A percentile compares a stretch with the other conserved stretches of the same genome.
Evolutionary conservation across 805 yeast genomes (phyloP).

Genomic region (Pichia heedii): DNA sequence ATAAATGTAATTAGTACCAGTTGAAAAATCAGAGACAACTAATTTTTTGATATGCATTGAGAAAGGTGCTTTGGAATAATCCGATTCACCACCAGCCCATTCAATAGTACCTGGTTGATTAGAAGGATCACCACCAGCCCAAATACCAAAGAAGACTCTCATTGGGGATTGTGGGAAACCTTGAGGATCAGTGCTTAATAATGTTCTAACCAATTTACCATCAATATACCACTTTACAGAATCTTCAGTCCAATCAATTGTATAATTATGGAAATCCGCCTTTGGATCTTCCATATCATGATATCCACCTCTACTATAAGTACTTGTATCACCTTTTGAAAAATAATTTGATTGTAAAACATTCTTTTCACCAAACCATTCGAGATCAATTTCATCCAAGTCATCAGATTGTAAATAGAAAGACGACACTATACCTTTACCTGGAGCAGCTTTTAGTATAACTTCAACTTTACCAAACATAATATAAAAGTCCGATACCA

Average conservation of each 20-base stretch:
- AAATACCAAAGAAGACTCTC: slow-evolving; percentile 49
- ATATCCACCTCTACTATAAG: slow-evolving; percentile 74
- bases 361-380: slow-evolving; percentile 83
- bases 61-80: slow-evolving; percentile 59
- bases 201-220: slow-evolving; percentile 57
- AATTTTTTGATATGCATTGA: slow-evolving; percentile 53
- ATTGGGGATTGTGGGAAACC: slow-evolving; percentile 94
- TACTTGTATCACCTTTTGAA: slow-evolving; percentile 67
- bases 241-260: slow-evolving; percentile 75
- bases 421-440: slow-evolving; percentile 73
- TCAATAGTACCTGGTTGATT: slow-evolving; percentile 61
- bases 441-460: slow-evolving; percentile 60
- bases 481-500: slow-evolving; percentile 69
- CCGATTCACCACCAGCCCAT: slow-evolving; percentile 77
- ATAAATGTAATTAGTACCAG: slow-evolving; percentile 51
- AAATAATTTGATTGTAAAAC: slow-evolving; percentile 64
- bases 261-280: slow-evolving; percentile 59
- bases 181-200: slow-evolving; percentile 41
- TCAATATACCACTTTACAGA: slow-evolving; percentile 63
- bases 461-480: slow-evolving; percentile 86
- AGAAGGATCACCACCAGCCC: slow-evolving; percentile 77
- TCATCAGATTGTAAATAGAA: slow-evolving; percentile 77
- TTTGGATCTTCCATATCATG: slow-evolving; percentile 53
- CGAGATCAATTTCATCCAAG: slow-evolving; percentile 82
- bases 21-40: slow-evolving; percentile 59